Evolutionary conservation across 2,329 filamentous ascomycete genomes (phyloP), one percentile per base, ranked within the genome.

Genomic region (Phyllosticta paracitricarpa): DNA sequence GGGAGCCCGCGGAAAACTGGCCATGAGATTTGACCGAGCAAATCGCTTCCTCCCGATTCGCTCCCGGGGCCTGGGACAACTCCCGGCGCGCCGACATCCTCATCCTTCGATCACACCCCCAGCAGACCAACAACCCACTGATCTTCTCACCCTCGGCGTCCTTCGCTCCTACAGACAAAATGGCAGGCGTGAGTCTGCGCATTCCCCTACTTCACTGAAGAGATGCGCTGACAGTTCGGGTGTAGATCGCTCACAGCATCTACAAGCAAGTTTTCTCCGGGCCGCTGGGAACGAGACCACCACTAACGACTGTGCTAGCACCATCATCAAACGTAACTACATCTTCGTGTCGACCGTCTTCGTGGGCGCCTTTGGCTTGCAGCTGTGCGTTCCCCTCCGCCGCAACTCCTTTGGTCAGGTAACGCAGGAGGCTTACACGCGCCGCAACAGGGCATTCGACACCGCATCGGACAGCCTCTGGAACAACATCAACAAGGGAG

Each of bases 281-380:
- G 58, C 62, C 54, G 57, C 64, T 60, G 61, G 40, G 63, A 48
- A 57, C 65, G 25, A 62, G 57, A 67, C 71, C 72, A 63, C 72
- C 66, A 65, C 64, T 72, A 64, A 72, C 71, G 64, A 58, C 48
- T n/a, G 26, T 57, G 67, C 67, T 77, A 97, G 94, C 81, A 77
- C 85, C 72, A 72, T 97, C 68, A 87, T 97, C 82, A 87, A 88
- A 77, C 87, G 84, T 75, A 99, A 99, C 82, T 88, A 83, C 70
- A 82, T 88, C 75, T 96, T 96, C 85, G 82, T 99, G 71, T 87
- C 85, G 68, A 83, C 86, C 66, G 89, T 99, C 73, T 99, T 99
- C 76, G 84, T 81, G 68, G 83, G 85, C 67, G 93, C 92, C 68
- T 99, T 99, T 74, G 89, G 83, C 66, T 91, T 96, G 74, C 91